A percentile compares a stretch with the other conserved stretches of the same genome.
Conservation (phyloP, 2,329 filamentous ascomycete genomes). For the Didymella sp. region DNA sequence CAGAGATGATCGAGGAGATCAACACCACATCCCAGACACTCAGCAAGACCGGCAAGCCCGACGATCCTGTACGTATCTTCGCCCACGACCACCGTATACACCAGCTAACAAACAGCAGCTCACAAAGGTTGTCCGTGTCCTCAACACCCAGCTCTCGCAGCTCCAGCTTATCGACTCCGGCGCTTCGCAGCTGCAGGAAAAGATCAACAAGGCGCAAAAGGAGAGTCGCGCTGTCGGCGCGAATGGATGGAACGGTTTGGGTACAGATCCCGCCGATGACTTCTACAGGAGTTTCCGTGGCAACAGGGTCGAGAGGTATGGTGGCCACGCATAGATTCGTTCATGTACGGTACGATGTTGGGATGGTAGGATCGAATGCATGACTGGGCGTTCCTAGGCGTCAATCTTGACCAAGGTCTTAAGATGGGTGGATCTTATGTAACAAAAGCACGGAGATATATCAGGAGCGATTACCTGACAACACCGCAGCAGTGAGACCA, state of each 20-base stretch:
- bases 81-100: too few relatives aligned
- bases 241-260: conserved; percentile 57
- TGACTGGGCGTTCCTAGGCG: conserved; percentile 13
- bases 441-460: background rate
- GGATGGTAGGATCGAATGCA: conserved; percentile 1
- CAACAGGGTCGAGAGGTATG: conserved; percentile 42
- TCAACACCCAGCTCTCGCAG: conserved; percentile 91
- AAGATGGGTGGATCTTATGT: background rate
- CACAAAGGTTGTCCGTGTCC: conserved; percentile 91
- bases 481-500: too few relatives aligned
- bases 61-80: conserved; percentile 40
- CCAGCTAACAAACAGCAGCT: conserved; percentile 61
- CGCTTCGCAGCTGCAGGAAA: conserved; percentile 78
- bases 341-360: background rate
- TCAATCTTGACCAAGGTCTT: background rate
- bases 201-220: conserved; percentile 83
- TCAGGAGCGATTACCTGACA: background rate
- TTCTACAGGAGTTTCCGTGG: conserved; percentile 91
- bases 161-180: conserved; percentile 93
- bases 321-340: conserved; percentile 27
- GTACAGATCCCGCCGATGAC: conserved; percentile 79
- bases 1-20: conserved; percentile 98
- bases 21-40: conserved; percentile 89
- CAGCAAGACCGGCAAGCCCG: conserved; percentile 83
- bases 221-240: conserved; percentile 67